phyloP scores from a whole-genome alignment of 2,329 filamentous ascomycete species.

The Didymella keratinophila region DNA sequence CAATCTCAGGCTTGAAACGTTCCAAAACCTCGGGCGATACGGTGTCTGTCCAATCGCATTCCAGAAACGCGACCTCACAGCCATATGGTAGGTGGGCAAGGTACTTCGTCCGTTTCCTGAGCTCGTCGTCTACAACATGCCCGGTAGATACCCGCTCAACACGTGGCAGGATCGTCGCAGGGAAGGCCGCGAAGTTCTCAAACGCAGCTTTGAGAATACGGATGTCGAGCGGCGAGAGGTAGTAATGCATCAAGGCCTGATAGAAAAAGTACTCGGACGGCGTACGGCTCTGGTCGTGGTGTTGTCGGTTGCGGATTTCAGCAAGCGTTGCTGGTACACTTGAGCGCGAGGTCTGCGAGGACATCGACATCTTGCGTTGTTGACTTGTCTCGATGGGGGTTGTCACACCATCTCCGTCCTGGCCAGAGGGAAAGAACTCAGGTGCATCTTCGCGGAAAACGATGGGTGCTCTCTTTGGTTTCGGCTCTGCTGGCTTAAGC shows the following conservation, averaged over 20 bases:
- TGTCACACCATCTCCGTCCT: slow-evolving; percentile 39
- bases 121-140: slow-evolving; percentile 83
- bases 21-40: slow-evolving; percentile 78
- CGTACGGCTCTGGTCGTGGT: slow-evolving; percentile 55
- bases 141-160: slow-evolving; percentile 90
- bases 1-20: slow-evolving; percentile 78
- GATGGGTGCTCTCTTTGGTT: slow-evolving; percentile 58
- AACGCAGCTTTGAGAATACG: slow-evolving; percentile 90
- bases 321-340: slow-evolving; percentile 54
- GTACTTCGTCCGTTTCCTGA: slow-evolving; percentile 86
- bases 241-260: slow-evolving; percentile 84
- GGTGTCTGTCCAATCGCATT: slow-evolving; percentile 95
- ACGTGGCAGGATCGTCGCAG: slow-evolving; percentile 82
- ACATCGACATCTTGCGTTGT: slow-evolving; percentile 40
- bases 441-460: slow-evolving; percentile 58
- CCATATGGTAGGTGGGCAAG: slow-evolving; percentile 85
- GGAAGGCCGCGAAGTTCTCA: slow-evolving; percentile 81
- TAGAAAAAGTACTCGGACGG: slow-evolving; percentile 82
- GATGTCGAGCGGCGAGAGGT: slow-evolving; percentile 89
- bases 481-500: slow-evolving; percentile 60
- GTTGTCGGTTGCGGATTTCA: slow-evolving; percentile 56
- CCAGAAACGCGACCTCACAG: slow-evolving; percentile 89
- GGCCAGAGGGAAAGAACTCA: slow-evolving; percentile 56
- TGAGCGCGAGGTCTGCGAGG: slow-evolving; percentile 42
- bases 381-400: slow-evolving; percentile 21